A percentile compares a stretch with the other conserved stretches of the same genome.
Evolutionary conservation across 2,329 filamentous ascomycete species (phyloP).

Genomic region (Pseudodiploospora longispora): DNA sequence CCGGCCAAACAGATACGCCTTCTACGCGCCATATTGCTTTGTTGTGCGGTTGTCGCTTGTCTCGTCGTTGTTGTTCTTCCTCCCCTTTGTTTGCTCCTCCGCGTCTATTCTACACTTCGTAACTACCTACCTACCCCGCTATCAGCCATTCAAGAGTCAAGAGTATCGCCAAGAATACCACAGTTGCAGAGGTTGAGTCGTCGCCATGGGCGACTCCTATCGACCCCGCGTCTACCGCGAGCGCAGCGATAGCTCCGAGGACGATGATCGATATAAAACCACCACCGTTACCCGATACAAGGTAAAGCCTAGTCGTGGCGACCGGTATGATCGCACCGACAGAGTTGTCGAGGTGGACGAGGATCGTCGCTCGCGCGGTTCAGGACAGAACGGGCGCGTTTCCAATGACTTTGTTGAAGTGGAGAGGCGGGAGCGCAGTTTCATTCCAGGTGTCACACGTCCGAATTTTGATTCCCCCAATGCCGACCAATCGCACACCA

Average conservation of each 20-base stretch:
- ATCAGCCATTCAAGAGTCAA: neutral
- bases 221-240: slow-evolving; percentile 27
- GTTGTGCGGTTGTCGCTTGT: slow-evolving; percentile 9
- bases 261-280: slow-evolving; percentile 38
- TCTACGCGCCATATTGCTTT: too few species aligned
- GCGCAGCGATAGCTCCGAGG: slow-evolving; percentile 24
- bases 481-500: slow-evolving; percentile 28
- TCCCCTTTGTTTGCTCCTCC: slow-evolving; percentile 3
- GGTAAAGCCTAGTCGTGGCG: slow-evolving; percentile 33
- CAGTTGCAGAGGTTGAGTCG: neutral
- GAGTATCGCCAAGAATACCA: neutral
- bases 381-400: slow-evolving; percentile 26
- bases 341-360: slow-evolving; percentile 36
- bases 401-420: slow-evolving; percentile 34
- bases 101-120: slow-evolving; percentile 10
- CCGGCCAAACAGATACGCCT: too few species aligned
- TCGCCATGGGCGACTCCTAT: slow-evolving; percentile 26
- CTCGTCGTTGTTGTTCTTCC: slow-evolving; percentile 17
- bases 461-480: slow-evolving; percentile 39
- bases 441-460: slow-evolving; percentile 41
- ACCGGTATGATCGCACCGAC: slow-evolving; percentile 31
- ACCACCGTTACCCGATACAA: slow-evolving; percentile 48
- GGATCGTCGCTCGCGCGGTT: slow-evolving; percentile 36
- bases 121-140: slow-evolving; percentile 1
- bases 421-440: slow-evolving; percentile 31